Base-by-base conservation (phyloP, 306 rosid species). In the Leucaena leucocephala region DNA sequence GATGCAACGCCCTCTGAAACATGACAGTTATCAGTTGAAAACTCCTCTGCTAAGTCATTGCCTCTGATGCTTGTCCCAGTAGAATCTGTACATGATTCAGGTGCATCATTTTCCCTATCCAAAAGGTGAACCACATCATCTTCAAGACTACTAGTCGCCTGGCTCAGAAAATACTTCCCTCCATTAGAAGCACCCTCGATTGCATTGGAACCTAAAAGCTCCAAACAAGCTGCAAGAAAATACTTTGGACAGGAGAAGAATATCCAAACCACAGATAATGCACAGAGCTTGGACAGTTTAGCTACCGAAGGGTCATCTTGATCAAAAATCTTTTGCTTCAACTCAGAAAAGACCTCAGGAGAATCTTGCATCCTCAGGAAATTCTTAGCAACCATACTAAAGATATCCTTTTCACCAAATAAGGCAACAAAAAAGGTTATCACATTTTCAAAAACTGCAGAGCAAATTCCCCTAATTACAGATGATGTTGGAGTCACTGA, bases 181-280 rank as follows among this genome's bases (percentile, higher is more conserved):
- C 85, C 93, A 16, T 76, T 85, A 49, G 78, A 82, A 84, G 85
- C 76, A 78, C 82, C 93, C 76, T 92, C 96, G 13, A 84, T 78
- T 73, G 86, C 66, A 77, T 83, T n/a, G 65, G 89, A 75, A 71
- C 77, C 84, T 68, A 91, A 80, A 75, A 88, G 86, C 68, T 95
- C 97, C 77, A 92, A 89, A 86, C 92, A 92, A 75, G 97, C 97
- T 12, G 97, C 89, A 80, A 93, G 90, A 84, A 89, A 83, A 78
- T 80, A 81, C 88, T 91, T 93, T 64, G 98, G 90, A 80, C 84
- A 87, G 76, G 86, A 86, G 83, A 91, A 92, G 74, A 92, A 88
- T 75, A 95, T 80, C 89, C 88, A 15, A 71, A 92, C 88, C 66
- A 95, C 67, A 85, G 94, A 84, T 76, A 95, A 80, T 12, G 62